These are phyloP conservation scores for Starmera dryadoides DNA, from an alignment of 805 yeast species.

Conservation along the genomic window DNA sequence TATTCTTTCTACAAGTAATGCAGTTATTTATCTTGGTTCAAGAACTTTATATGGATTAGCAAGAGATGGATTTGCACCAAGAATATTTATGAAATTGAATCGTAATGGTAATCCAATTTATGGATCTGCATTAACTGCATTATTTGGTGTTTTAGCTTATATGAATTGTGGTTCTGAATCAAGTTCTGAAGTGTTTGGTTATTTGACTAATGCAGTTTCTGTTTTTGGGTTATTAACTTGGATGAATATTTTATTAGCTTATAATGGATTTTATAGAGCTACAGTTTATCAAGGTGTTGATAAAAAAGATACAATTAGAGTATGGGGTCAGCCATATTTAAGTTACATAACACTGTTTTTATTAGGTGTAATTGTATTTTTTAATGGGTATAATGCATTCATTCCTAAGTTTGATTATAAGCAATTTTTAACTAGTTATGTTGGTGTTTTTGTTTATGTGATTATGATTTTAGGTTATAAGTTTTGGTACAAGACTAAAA, in stretches of 20 bases:
- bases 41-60: conserved; percentile 39
- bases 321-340: conserved; percentile 63
- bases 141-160: conserved; percentile 54
- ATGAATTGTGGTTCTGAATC: conserved; percentile 54
- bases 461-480: conserved; percentile 43
- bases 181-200: conserved; percentile 48
- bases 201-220: conserved; percentile 66
- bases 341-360: conserved; percentile 44
- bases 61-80: conserved; percentile 45
- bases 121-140: conserved; percentile 39
- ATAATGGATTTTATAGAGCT: conserved; percentile 55
- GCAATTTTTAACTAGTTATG: conserved; percentile 56
- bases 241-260: conserved; percentile 58
- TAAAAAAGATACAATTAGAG: conserved; percentile 41
- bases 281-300: conserved; percentile 55
- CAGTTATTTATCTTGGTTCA: not conserved
- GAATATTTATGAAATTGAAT: conserved; percentile 37
- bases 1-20: conserved; percentile 31
- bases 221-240: conserved; percentile 66
- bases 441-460: conserved; percentile 50
- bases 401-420: conserved; percentile 42
- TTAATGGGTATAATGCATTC: conserved; percentile 37
- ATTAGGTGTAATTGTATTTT: conserved; percentile 27
- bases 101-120: conserved; percentile 50
- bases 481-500: conserved; percentile 33